Evolutionary conservation across 345 rosid genomes (phyloP).

Genomic region (Citrus cavaleriei): DNA sequence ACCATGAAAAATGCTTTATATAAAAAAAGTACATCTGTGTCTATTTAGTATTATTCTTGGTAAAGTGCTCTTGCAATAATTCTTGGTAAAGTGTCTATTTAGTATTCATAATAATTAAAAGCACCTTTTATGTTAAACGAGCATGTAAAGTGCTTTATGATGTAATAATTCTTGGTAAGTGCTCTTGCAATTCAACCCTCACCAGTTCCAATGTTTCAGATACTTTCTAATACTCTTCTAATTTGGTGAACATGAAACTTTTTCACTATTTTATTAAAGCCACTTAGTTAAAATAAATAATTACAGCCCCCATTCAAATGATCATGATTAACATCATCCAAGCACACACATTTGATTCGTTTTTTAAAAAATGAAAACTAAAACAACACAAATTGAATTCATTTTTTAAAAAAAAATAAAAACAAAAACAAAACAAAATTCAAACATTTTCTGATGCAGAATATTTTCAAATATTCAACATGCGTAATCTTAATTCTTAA

Average conservation of each 20-base stretch:
- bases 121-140: not conserved
- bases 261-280: not conserved
- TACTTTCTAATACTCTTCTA: not conserved
- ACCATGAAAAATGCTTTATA: not conserved
- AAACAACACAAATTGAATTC: too few relatives aligned
- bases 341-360: not conserved
- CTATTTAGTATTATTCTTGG: not conserved
- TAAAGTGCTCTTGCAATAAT: too few relatives aligned
- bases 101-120: not conserved
- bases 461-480: not conserved
- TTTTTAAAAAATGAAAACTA: too few relatives aligned
- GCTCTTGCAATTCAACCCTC: not conserved
- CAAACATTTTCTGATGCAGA: not conserved
- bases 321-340: not conserved
- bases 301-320: not conserved
- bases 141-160: not conserved
- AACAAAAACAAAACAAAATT: too few relatives aligned
- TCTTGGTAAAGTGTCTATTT: not conserved
- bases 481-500: not conserved
- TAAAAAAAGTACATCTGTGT: not conserved
- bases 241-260: not conserved
- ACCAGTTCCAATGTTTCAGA: not conserved
- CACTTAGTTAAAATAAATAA: not conserved
- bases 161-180: not conserved
- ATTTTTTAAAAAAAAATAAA: too few relatives aligned